Conservation (phyloP, 1,284 basidiomycete species). For the Violaceomyces palustris region DNA sequence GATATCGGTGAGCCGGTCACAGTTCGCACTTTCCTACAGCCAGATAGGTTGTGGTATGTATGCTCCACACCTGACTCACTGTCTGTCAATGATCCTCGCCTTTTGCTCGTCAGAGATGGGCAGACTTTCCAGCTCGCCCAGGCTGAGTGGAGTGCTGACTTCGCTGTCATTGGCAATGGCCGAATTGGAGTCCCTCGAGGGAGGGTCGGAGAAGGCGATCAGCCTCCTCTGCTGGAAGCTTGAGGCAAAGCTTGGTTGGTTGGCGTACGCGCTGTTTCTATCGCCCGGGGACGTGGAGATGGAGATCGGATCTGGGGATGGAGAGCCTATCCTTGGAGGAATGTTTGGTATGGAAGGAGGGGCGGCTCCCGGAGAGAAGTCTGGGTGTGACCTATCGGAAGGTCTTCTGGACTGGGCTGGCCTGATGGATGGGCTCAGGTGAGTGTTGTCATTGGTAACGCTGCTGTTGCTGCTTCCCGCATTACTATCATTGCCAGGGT, state of each 20-base stretch:
- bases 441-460: too few species aligned
- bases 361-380: conserved; percentile 1
- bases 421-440: too few species aligned
- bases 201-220: conserved; percentile 17
- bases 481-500: too few species aligned
- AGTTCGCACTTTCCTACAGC: too few species aligned
- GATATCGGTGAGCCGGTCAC: too few species aligned
- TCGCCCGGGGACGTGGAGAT: conserved; percentile 12
- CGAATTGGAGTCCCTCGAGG: conserved; percentile 19
- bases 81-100: conserved; percentile 39
- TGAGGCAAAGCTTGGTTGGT: not conserved
- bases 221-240: conserved; percentile 7
- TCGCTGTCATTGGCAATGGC: conserved; percentile 13
- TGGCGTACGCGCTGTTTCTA: conserved; percentile 1
- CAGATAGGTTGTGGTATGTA: too few species aligned
- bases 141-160: conserved; percentile 28
- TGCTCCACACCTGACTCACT: too few species aligned
- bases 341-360: conserved; percentile 35
- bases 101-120: conserved; percentile 44
- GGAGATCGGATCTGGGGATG: conserved; percentile 17
- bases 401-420: too few species aligned
- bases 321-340: conserved; percentile 30
- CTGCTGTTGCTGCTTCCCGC: too few species aligned
- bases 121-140: conserved; percentile 36
- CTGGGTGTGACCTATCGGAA: too few species aligned